Conservation (phyloP, 1,284 basidiomycete species). For the Microbotryum scabiosae region DNA sequence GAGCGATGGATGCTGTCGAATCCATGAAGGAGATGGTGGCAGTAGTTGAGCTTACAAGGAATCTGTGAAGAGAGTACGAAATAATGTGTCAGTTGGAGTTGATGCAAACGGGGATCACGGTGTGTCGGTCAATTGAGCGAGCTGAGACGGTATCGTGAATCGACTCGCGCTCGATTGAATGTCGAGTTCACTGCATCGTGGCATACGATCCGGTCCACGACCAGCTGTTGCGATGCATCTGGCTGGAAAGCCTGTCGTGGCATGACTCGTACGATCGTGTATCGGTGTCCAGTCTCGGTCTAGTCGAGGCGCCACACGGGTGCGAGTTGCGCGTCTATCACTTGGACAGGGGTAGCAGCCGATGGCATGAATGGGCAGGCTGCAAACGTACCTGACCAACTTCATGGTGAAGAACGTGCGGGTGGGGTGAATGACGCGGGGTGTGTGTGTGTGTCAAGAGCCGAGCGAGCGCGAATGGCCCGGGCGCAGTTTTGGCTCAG, state of each 20-base stretch:
- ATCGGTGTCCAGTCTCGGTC: too few relatives aligned
- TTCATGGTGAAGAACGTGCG: slow-evolving; percentile 40
- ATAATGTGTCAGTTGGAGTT: neutral
- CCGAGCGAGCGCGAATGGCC: neutral
- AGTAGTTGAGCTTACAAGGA: slow-evolving; percentile 16
- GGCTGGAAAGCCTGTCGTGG: too few relatives aligned
- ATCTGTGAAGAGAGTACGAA: slow-evolving; percentile 9
- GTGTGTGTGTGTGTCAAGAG: neutral
- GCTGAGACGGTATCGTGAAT: neutral
- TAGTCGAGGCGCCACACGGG: too few relatives aligned
- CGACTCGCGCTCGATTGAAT: too few relatives aligned
- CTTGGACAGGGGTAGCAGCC: too few relatives aligned
- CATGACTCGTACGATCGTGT: too few relatives aligned
- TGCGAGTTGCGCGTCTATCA: too few relatives aligned
- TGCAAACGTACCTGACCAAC: slow-evolving; percentile 48
- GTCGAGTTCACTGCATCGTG: too few relatives aligned
- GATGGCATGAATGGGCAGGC: too few relatives aligned
- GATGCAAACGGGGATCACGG: neutral
- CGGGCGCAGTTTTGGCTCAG: neutral
- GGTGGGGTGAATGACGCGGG: neutral
- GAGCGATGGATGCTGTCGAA: too few relatives aligned
- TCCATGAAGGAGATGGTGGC: neutral
- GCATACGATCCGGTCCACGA: too few relatives aligned
- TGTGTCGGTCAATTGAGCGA: neutral
- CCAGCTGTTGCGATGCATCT: too few relatives aligned